These are phyloP conservation scores for Sphagnum fallax DNA, from an alignment of 228 moss, liverwort and hornwort species.

Conservation along the genomic window DNA sequence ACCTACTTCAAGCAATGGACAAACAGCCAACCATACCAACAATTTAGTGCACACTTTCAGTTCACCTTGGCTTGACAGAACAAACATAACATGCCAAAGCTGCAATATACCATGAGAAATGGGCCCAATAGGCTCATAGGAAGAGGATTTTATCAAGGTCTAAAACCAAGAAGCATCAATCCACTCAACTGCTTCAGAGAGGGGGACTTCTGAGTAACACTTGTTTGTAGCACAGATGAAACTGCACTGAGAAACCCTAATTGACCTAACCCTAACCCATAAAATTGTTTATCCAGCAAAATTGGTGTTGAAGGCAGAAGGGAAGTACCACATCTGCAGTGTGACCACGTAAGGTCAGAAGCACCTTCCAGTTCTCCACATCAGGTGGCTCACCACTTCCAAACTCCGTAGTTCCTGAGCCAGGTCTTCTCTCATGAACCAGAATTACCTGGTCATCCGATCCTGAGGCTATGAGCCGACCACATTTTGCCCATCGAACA, in stretches of 20 bases:
- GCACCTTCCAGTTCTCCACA: slow-evolving; percentile 97
- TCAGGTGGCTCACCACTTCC: slow-evolving; percentile 97
- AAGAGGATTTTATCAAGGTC: not conserved
- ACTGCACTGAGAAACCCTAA: not conserved
- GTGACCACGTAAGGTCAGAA: slow-evolving; percentile 80
- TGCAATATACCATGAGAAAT: not conserved
- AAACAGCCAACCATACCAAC: slow-evolving; percentile 41
- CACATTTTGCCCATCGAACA: slow-evolving; percentile 94
- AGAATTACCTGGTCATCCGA: slow-evolving; percentile 86
- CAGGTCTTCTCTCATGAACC: slow-evolving; percentile 82
- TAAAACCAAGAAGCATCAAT: not conserved
- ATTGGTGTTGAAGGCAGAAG: slow-evolving; percentile 12
- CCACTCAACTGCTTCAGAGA: not conserved
- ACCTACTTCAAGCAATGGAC: slow-evolving; percentile 75
- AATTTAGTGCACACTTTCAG: slow-evolving; percentile 27
- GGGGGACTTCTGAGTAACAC: not conserved
- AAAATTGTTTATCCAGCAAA: not conserved
- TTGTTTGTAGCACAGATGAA: not conserved
- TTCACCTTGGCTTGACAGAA: not conserved
- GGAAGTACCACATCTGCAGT: slow-evolving; percentile 83
- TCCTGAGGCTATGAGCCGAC: slow-evolving; percentile 80
- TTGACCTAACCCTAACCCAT: not conserved
- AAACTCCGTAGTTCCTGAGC: slow-evolving; percentile 91
- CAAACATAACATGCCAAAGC: not conserved
- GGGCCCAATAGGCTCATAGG: not conserved